Evolutionary conservation across 192 early-diverging fungal species (phyloP).

Genomic region (Chytriomyces sp.): DNA sequence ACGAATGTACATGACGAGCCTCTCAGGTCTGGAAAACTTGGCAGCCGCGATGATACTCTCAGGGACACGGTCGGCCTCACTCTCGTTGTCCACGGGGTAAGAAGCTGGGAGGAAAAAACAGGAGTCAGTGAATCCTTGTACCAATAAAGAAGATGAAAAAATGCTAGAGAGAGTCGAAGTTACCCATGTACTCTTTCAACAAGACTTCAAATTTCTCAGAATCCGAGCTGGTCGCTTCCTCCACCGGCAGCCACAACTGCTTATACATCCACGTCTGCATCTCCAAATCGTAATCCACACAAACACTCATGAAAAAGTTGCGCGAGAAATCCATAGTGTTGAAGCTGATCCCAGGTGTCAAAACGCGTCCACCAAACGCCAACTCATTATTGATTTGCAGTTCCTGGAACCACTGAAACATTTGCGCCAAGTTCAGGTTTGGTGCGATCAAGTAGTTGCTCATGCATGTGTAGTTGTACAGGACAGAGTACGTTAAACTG

Average conservation of each 20-base stretch:
- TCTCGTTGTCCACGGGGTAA: neutral
- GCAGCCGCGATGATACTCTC: neutral
- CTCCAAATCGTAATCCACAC: neutral
- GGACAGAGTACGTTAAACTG: neutral
- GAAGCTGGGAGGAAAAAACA: neutral
- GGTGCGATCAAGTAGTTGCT: neutral
- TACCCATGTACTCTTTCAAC: neutral
- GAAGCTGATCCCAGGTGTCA: neutral
- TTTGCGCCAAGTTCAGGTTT: neutral
- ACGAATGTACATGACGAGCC: neutral
- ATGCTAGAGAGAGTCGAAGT: neutral
- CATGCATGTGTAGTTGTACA: neutral
- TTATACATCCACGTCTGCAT: conserved; percentile 7
- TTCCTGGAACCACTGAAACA: conserved; percentile 14
- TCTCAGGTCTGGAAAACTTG: neutral
- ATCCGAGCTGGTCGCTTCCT: neutral
- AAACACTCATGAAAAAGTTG: conserved; percentile 2
- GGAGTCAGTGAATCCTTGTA: neutral
- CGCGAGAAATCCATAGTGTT: conserved; percentile 2
- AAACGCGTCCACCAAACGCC: neutral
- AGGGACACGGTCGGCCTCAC: neutral
- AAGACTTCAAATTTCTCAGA: neutral
- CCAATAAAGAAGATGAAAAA: neutral
- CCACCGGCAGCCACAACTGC: neutral
- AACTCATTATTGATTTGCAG: neutral